Evolutionary conservation across 176 grass and related monocot species (phyloP).

Genomic region (Aegilops tauschii): DNA sequence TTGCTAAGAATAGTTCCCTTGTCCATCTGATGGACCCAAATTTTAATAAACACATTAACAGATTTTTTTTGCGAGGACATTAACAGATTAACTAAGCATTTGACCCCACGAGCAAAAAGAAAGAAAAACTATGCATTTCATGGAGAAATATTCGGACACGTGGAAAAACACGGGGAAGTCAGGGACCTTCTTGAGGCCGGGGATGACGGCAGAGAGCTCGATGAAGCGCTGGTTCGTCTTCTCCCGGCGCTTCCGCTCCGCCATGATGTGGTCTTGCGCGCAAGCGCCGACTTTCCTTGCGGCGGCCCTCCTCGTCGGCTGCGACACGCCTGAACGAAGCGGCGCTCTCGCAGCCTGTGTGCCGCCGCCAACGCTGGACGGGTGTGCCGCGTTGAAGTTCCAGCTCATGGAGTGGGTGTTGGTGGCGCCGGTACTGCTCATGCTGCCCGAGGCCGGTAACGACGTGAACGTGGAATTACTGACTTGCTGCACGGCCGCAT

Average conservation of each 20-base stretch:
- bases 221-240: constrained; percentile 67
- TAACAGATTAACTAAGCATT: too few relatives aligned
- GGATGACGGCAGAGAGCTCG: constrained; percentile 63
- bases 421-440: background rate
- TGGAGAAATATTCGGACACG: too few relatives aligned
- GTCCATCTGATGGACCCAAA: constrained; percentile 36
- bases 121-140: too few relatives aligned
- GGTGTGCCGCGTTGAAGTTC: constrained; percentile 32
- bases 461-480: background rate
- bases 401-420: constrained; percentile 1
- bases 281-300: background rate
- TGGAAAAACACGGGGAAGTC: background rate
- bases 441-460: background rate
- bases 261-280: constrained; percentile 53
- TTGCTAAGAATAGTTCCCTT: constrained; percentile 61
- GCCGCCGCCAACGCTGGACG: background rate
- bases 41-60: too few relatives aligned
- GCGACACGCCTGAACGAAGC: background rate
- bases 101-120: too few relatives aligned
- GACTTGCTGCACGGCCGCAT: background rate
- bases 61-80: too few relatives aligned
- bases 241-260: constrained; percentile 59
- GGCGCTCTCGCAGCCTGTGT: background rate
- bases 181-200: constrained; percentile 53
- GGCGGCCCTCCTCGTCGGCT: background rate